phyloP scores from a whole-genome alignment of 371 early-diverging fungal genomes.

The Choanephora cucurbitarum region DNA sequence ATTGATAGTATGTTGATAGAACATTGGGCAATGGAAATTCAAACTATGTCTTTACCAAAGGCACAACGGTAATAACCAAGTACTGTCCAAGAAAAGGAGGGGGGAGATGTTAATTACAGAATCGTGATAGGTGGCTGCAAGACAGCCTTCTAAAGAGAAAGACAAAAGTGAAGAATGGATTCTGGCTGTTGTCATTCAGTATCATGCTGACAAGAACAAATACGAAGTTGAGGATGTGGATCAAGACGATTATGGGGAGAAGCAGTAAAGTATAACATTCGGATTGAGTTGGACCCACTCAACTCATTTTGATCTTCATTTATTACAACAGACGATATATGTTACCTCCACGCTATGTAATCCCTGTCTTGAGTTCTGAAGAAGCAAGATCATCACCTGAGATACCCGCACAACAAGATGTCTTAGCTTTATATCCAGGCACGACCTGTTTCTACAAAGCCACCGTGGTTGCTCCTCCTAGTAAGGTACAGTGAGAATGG shows the following conservation, averaged over 20 bases:
- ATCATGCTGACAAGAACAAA: conserved; percentile 65
- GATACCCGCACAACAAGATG: conserved; percentile 66
- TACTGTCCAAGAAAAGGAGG: not conserved
- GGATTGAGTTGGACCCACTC: conserved; percentile 4
- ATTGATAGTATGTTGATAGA: not conserved
- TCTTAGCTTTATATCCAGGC: conserved; percentile 81
- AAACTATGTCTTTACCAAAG: conserved; percentile 39
- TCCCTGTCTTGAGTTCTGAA: conserved; percentile 58
- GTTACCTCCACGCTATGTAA: conserved; percentile 60
- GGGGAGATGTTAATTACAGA: too few relatives aligned
- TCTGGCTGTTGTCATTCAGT: conserved; percentile 65
- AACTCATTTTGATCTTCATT: not conserved
- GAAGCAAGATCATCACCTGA: conserved; percentile 51
- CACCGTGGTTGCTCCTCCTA: conserved; percentile 68
- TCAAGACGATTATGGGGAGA: conserved; percentile 62
- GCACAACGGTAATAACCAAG: conserved; percentile 35
- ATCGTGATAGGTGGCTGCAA: conserved; percentile 71
- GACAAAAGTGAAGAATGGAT: conserved; percentile 76
- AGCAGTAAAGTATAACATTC: conserved; percentile 51
- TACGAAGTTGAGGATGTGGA: conserved; percentile 80
- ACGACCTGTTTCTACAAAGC: conserved; percentile 90
- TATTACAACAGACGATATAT: conserved; percentile 59
- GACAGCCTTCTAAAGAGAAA: conserved; percentile 53
- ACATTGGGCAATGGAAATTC: conserved; percentile 2
- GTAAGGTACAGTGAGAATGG: conserved; percentile 51